phyloP scores from a whole-genome alignment of 208 protist genomes.

The Acanthamoeba lenticulata region DNA sequence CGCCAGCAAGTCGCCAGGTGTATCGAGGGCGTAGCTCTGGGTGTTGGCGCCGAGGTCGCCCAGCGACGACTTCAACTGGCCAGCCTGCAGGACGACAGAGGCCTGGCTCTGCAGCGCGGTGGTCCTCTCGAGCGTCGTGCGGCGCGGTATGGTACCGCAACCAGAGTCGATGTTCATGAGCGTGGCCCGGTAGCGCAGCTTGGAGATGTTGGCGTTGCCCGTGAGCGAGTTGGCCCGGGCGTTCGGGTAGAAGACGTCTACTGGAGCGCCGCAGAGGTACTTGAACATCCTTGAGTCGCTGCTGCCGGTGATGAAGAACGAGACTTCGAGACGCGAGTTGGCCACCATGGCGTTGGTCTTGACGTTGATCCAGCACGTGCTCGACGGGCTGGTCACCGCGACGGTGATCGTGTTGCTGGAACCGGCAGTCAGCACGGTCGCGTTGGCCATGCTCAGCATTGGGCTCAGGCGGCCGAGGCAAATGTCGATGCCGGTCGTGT shows the following conservation, averaged over 20 bases:
- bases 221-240: neutral
- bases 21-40: too few species aligned
- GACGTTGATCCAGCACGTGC: neutral
- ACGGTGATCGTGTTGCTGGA: neutral
- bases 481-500: neutral
- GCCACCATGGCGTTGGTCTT: neutral
- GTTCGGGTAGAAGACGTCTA: neutral
- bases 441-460: neutral
- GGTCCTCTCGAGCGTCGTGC: neutral
- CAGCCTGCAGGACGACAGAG: neutral
- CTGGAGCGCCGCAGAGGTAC: neutral
- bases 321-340: neutral
- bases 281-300: neutral
- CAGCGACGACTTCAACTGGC: neutral
- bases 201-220: neutral
- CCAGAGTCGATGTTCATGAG: neutral
- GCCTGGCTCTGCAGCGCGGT: neutral
- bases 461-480: neutral
- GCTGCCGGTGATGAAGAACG: neutral
- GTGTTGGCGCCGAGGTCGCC: neutral
- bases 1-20: neutral
- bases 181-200: too few species aligned
- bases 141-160: neutral
- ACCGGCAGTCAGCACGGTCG: too few species aligned
- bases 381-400: neutral